Evolutionary conservation across 2,329 filamentous ascomycete species (phyloP).

Genomic region (Madurella fahalii): DNA sequence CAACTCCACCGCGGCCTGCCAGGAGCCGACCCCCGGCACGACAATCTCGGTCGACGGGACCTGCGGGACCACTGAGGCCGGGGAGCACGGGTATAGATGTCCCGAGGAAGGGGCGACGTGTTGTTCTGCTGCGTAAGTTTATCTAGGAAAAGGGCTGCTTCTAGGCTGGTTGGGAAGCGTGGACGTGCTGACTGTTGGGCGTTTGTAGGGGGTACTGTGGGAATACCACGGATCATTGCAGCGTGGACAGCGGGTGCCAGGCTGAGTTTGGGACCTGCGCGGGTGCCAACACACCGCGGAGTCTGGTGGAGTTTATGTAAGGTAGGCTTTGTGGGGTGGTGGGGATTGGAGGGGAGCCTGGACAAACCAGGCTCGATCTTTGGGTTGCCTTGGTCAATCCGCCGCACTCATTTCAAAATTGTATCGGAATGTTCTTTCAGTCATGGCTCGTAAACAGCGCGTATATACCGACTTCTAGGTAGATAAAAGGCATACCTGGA

Average conservation of each 20-base stretch:
- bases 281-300: neutral
- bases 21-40: conserved; percentile 26
- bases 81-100: conserved; percentile 30
- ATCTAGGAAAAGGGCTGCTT: neutral
- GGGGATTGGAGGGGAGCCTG: too few species aligned
- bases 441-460: too few species aligned
- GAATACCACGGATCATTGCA: conserved; percentile 29
- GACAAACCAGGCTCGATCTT: too few species aligned
- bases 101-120: conserved; percentile 25
- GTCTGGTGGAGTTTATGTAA: neutral
- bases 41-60: conserved; percentile 32
- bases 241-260: conserved; percentile 28
- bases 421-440: too few species aligned
- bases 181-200: neutral
- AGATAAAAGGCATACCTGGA: too few species aligned
- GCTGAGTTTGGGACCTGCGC: conserved; percentile 28
- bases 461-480: too few species aligned
- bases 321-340: too few species aligned
- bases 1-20: conserved; percentile 27
- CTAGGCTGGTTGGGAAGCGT: neutral
- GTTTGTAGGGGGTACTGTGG: conserved; percentile 31
- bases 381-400: too few species aligned
- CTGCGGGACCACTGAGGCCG: conserved; percentile 27
- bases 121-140: conserved; percentile 30
- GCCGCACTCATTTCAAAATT: too few species aligned